These are phyloP conservation scores for Triangularia verruculosa DNA, from an alignment of 2,329 filamentous ascomycete species.

Conservation along the genomic window DNA sequence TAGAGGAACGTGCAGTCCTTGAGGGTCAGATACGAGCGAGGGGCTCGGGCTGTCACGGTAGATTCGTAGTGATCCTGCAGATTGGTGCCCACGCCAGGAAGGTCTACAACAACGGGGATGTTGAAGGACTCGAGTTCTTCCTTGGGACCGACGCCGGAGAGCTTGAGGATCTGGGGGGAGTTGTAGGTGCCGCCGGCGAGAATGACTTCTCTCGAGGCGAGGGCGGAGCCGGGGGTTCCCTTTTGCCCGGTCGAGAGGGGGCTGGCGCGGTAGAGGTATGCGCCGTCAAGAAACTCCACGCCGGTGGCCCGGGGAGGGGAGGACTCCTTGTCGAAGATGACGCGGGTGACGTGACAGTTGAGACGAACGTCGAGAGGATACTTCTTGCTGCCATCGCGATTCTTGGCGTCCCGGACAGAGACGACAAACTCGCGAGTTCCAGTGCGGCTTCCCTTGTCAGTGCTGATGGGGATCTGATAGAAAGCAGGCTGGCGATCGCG, in stretches of 20 bases:
- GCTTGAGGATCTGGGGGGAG: slow-evolving; percentile 50
- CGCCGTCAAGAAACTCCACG: slow-evolving; percentile 35
- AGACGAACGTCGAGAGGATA: slow-evolving; percentile 41
- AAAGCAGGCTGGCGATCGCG: slow-evolving; percentile 48
- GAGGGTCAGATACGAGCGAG: slow-evolving; percentile 16
- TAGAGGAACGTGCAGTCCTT: slow-evolving; percentile 28
- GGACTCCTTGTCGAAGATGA: slow-evolving; percentile 27
- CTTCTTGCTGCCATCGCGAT: slow-evolving; percentile 31
- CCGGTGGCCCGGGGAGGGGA: slow-evolving; percentile 26
- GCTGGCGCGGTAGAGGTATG: slow-evolving; percentile 38
- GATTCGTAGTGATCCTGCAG: slow-evolving; percentile 46
- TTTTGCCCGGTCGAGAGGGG: slow-evolving; percentile 30
- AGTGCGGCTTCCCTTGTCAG: slow-evolving; percentile 49
- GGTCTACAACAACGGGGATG: slow-evolving; percentile 46
- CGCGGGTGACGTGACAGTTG: slow-evolving; percentile 34
- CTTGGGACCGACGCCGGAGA: slow-evolving; percentile 48
- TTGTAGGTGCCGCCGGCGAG: slow-evolving; percentile 49
- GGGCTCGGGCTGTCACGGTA: slow-evolving; percentile 29
- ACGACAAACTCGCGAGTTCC: slow-evolving; percentile 55
- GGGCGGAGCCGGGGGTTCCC: slow-evolving; percentile 19
- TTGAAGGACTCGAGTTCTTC: slow-evolving; percentile 40
- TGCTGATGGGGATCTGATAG: slow-evolving; percentile 58
- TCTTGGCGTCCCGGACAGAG: slow-evolving; percentile 30
- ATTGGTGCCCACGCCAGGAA: slow-evolving; percentile 51
- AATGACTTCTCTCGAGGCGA: slow-evolving; percentile 45